These are phyloP conservation scores for Thalia dealbata DNA, from an alignment of 176 grass and related monocot species.

Conservation along the genomic window DNA sequence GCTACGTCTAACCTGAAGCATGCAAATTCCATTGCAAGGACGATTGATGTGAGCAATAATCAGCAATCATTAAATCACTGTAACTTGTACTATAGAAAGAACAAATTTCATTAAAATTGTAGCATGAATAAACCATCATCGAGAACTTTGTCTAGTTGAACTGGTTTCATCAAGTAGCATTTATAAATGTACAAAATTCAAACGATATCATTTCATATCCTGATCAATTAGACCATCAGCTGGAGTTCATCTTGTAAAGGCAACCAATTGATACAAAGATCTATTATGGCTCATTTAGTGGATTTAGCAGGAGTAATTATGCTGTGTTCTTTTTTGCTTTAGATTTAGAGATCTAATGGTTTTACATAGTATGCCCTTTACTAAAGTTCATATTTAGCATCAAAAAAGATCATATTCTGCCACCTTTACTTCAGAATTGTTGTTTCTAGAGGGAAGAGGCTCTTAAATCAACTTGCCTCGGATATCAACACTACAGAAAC, in stretches of 20 bases:
- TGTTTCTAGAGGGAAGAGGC: neutral
- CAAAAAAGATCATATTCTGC: neutral
- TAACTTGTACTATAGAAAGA: neutral
- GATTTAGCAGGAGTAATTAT: too few relatives aligned
- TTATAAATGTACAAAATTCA: too few relatives aligned
- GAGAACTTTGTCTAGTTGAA: too few relatives aligned
- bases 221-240: too few relatives aligned
- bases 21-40: constrained; percentile 17
- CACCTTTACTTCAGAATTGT: neutral
- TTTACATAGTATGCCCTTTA: too few relatives aligned
- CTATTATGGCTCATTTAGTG: neutral
- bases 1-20: constrained; percentile 79
- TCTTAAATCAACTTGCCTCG: neutral
- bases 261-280: neutral
- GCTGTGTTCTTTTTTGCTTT: too few relatives aligned
- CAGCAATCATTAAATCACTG: neutral
- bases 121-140: too few relatives aligned
- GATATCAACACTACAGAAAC: neutral
- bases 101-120: too few relatives aligned
- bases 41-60: constrained; percentile 2
- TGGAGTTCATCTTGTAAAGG: too few relatives aligned
- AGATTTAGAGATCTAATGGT: too few relatives aligned
- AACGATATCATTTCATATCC: too few relatives aligned
- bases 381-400: neutral
- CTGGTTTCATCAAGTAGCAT: neutral